Evolutionary conservation across 2,329 filamentous ascomycete species (phyloP).

Genomic region (Aspergillus glaucus): DNA sequence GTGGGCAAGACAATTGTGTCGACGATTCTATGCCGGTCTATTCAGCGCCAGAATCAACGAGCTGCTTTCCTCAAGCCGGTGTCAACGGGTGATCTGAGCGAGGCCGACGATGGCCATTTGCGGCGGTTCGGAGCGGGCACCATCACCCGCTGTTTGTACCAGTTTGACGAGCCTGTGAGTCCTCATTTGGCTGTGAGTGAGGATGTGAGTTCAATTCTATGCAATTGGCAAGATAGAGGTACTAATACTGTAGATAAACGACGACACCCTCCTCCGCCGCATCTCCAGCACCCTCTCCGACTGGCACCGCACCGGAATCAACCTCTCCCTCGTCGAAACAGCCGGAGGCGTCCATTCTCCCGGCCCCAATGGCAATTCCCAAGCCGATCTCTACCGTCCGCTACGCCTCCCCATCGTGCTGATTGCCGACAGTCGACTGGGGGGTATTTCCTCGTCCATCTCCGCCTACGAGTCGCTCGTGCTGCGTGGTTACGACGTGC

Average conservation of each 20-base stretch:
- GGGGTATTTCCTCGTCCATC: constrained; percentile 74
- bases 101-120: constrained; percentile 66
- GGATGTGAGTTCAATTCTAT: too few relatives aligned
- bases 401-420: constrained; percentile 68
- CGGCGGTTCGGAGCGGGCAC: constrained; percentile 51
- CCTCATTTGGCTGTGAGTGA: constrained; percentile 65
- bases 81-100: constrained; percentile 64
- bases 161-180: constrained; percentile 68
- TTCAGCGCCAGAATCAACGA: constrained; percentile 42
- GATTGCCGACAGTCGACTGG: constrained; percentile 67
- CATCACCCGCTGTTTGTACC: constrained; percentile 58
- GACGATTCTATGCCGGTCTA: constrained; percentile 62
- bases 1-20: constrained; percentile 80
- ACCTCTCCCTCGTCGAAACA: constrained; percentile 70
- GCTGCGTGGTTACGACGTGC: constrained; percentile 72
- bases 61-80: constrained; percentile 72
- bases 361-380: constrained; percentile 65
- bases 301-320: constrained; percentile 32
- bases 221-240: constrained; percentile 8
- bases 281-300: constrained; percentile 41
- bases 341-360: constrained; percentile 78
- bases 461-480: constrained; percentile 72
- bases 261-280: constrained; percentile 42
- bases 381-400: constrained; percentile 71
- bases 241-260: neutral